Evolutionary conservation across 805 yeast genomes (phyloP), one percentile per base, ranked within the genome.

Genomic region (Zygotorulaspora danielsina): DNA sequence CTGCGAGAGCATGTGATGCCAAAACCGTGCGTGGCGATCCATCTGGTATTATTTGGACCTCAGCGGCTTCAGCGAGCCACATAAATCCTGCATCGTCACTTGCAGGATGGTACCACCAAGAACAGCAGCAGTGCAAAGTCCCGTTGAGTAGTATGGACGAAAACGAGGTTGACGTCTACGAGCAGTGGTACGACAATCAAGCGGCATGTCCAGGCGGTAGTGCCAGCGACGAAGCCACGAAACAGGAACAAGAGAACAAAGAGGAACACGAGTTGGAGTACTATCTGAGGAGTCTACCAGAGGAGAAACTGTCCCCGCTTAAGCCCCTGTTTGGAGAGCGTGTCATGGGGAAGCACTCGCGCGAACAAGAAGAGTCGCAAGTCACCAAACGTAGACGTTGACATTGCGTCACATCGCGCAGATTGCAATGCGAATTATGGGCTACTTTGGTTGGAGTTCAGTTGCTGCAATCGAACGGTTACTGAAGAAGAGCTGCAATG

Each of bases 271-370:
- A 44, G 13, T 37, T 33, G 9, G 47, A 44, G 21, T n/a, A 32
- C 15, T 44, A 38, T 19, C 32, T 22, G 7, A 33, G 47, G 24
- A 39, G 47, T 26, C 18, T 39, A 12, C 47, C 47, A 7, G 27
- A 24, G 4, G 47, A 44, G 25, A 26, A 24, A 17, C 19, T 26
- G 22, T 35, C 41, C n/a, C 22, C 12, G 5, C 29, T 43, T 19
- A 26, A 34, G 11, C 38, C 46, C 2, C 16, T 44, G 33, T 34
- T 16, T 4, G 34, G 20, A 7, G 25, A 18, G 15, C 10, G 18
- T 11, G 8, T 32, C 6, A 22, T 19, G 19, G 17, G 16, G 15
- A 24, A 34, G 37, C 17, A 28, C 11, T 2, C 10, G 8, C 12
- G 27, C 29, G 12, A 20, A 15, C 11, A 33, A 2, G 18, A 6